Conservation (phyloP, 768 basidiomycete species). For the Podaxis pistillaris region DNA sequence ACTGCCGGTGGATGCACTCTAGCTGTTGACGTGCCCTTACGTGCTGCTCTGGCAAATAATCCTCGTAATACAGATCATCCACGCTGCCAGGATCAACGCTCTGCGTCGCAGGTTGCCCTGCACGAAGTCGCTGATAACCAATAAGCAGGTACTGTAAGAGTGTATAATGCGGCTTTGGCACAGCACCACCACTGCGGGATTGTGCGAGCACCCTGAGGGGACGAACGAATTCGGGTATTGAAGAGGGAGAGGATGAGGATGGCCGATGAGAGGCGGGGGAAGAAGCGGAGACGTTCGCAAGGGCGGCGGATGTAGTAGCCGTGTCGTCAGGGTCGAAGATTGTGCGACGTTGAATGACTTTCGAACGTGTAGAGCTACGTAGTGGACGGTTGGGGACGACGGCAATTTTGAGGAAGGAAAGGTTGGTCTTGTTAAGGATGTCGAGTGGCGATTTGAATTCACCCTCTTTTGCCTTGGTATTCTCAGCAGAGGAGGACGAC, state of each 20-base stretch:
- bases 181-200: background rate
- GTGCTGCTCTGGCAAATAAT: slow-evolving; percentile 1
- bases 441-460: slow-evolving; percentile 4
- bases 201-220: background rate
- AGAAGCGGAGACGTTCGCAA: background rate
- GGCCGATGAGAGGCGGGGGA: background rate
- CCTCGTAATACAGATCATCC: slow-evolving; percentile 1
- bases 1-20: slow-evolving; percentile 44
- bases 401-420: slow-evolving; percentile 1
- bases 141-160: slow-evolving; percentile 8
- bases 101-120: slow-evolving; percentile 6
- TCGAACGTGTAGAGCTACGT: background rate
- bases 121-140: slow-evolving; percentile 7
- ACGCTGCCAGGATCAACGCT: background rate
- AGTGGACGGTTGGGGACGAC: background rate
- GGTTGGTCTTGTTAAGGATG: slow-evolving; percentile 6
- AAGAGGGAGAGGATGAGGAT: background rate
- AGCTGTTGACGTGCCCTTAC: slow-evolving; percentile 28
- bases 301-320: background rate
- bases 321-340: background rate
- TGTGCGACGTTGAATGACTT: background rate
- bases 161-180: background rate
- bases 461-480: background rate
- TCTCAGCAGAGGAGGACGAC: background rate
- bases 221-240: slow-evolving; percentile 6